Percentiles rank a stretch among this genome's conserved stretches.
Conservation (phyloP, 257 asterid species). For the Osmanthus fragrans region DNA sequence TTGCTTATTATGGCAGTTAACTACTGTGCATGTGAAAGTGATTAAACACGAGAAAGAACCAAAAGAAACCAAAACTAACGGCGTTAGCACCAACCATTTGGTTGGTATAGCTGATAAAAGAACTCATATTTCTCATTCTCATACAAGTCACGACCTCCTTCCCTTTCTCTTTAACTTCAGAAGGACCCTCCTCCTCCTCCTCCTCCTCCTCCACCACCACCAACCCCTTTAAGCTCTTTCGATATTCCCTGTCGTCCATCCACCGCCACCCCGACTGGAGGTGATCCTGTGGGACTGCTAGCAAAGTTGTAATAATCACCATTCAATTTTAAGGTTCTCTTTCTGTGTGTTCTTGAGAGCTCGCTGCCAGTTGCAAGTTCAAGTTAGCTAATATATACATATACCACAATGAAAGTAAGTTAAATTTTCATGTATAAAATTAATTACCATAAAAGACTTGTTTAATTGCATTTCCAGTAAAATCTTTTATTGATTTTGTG, state of each 20-base stretch:
- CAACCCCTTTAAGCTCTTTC: not conserved
- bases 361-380: not conserved
- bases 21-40: conserved; percentile 4
- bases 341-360: not conserved
- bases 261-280: not conserved
- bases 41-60: conserved; percentile 14
- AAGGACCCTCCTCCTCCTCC: not conserved
- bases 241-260: not conserved
- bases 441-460: not conserved
- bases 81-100: conserved; percentile 40
- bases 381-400: not conserved
- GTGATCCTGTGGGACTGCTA: not conserved
- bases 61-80: conserved; percentile 26
- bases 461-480: not conserved
- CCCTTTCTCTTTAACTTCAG: not conserved
- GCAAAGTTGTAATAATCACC: not conserved
- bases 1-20: conserved; percentile 44
- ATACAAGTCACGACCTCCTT: not conserved
- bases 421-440: not conserved
- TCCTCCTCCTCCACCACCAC: not conserved
- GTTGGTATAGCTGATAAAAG: conserved; percentile 32
- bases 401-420: not conserved
- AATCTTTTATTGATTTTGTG: not conserved
- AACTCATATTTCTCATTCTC: conserved; percentile 18
- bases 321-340: not conserved